Base-by-base conservation (phyloP, 2,329 filamentous ascomycete genomes). In the Zarea fungicola region DNA sequence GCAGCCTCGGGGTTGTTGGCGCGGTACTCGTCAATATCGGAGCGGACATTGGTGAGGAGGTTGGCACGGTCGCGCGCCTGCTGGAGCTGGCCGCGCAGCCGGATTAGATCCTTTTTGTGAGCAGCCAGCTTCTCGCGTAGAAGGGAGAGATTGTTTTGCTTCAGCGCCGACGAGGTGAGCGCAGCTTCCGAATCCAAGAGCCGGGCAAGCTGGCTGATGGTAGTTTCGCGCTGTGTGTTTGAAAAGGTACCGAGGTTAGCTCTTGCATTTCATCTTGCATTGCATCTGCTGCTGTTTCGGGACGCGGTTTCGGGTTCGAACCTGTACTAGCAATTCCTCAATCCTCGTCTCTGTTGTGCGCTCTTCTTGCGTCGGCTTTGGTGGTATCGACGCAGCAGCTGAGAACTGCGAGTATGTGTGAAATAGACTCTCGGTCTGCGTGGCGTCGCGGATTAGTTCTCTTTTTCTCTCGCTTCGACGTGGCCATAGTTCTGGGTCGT, bases 391-490 rank as follows among this genome's bases (percentile, higher is more conserved):
- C 16, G 87, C 73, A 51, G 86, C 81, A 16, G 87, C 83, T 16
- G 89, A 85, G 73, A 90, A 96, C 67, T 97, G 92, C 14, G 93
- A 93, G 65, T 96, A 99, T 52, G 80, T 83, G 61, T 90, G 86
- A 65, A 91, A 89, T 50, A 87, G 72, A 52, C 80, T 83, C 69
- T 96, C 90, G 40, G 91, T 95, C 89, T 96, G 47, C 36, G 16
- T 14, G 11, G 10, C 7, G 10, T 28, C 23, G 25, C 6, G 22
- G 14, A 28, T 44, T 34, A 37, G 40, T 19, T 10, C 19, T 23
- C 19, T 21, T 42, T 18, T 16, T 10, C 42, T 54, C 66, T 56
- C n/a, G n/a, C n/a, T n/a, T n/a, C n/a, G n/a, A n/a, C n/a, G n/a
- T n/a, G n/a, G n/a, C n/a, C n/a, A n/a, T n/a, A n/a, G n/a, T n/a